phyloP scores from a whole-genome alignment of 164 flowering plant species.

The Vitis labrusca region DNA sequence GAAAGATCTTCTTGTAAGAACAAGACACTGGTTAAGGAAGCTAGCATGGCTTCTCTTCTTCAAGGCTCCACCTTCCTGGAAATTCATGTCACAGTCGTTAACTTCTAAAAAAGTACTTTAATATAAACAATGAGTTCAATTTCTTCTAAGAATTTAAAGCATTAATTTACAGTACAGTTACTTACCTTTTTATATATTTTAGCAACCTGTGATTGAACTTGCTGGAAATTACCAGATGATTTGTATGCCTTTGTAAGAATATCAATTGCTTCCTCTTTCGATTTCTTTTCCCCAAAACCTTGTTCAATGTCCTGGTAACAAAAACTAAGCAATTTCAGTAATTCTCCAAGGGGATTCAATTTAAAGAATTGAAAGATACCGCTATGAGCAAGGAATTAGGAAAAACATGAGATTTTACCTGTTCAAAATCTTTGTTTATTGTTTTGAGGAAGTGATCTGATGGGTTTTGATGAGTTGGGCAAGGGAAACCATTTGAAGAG shows the following conservation, averaged over 20 bases:
- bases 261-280: slow-evolving; percentile 29
- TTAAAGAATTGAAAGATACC: too few species aligned
- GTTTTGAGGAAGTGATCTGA: slow-evolving; percentile 77
- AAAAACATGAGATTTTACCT: slow-evolving; percentile 28
- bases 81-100: not conserved
- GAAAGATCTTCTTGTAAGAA: slow-evolving; percentile 37
- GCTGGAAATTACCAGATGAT: slow-evolving; percentile 14
- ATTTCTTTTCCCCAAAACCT: slow-evolving; percentile 7
- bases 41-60: slow-evolving; percentile 29
- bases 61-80: slow-evolving; percentile 4
- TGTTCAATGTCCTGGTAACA: slow-evolving; percentile 27
- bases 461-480: slow-evolving; percentile 70
- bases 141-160: too few species aligned
- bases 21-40: slow-evolving; percentile 29
- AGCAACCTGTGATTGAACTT: slow-evolving; percentile 17
- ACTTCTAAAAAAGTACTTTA: not conserved
- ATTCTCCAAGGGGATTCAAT: too few species aligned
- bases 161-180: not conserved
- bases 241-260: slow-evolving; percentile 27
- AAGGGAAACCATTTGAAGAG: slow-evolving; percentile 62
- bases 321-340: too few species aligned
- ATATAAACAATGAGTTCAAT: not conserved
- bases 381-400: too few species aligned
- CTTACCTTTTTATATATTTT: slow-evolving; percentile 19
- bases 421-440: slow-evolving; percentile 72